Conservation (phyloP, 345 rosid species). For the Lagerstroemia speciosa region DNA sequence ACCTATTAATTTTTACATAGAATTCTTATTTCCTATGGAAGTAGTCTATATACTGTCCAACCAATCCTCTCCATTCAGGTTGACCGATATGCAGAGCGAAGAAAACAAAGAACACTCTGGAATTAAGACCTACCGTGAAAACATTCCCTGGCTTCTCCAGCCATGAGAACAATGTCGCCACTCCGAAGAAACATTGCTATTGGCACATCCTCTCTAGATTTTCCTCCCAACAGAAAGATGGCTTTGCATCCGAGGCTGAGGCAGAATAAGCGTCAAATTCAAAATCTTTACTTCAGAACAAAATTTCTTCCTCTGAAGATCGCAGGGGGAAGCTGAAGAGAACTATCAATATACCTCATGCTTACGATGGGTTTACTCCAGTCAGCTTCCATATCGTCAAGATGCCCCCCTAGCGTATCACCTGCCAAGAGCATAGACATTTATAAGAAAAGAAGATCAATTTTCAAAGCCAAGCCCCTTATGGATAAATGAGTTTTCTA, state of each 20-base stretch:
- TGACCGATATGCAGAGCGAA: slow-evolving; percentile 21
- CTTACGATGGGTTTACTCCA: slow-evolving; percentile 97
- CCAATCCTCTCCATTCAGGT: background rate
- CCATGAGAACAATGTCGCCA: slow-evolving; percentile 90
- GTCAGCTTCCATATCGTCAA: slow-evolving; percentile 94
- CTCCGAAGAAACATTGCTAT: slow-evolving; percentile 86
- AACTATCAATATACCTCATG: slow-evolving; percentile 50
- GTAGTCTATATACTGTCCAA: too few relatives aligned
- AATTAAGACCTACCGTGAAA: slow-evolving; percentile 55
- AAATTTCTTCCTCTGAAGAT: background rate
- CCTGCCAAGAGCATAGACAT: slow-evolving; percentile 29
- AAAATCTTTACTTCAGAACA: background rate
- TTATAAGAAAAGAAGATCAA: slow-evolving; percentile 1
- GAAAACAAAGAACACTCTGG: slow-evolving; percentile 24
- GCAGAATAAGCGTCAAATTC: slow-evolving; percentile 1
- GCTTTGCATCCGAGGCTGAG: slow-evolving; percentile 92
- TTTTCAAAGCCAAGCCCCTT: slow-evolving; percentile 44
- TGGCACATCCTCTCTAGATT: slow-evolving; percentile 65
- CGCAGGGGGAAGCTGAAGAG: background rate
- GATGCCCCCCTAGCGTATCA: slow-evolving; percentile 92
- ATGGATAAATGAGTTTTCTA: background rate
- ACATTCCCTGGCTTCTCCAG: slow-evolving; percentile 92
- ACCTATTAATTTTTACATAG: background rate
- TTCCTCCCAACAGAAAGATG: slow-evolving; percentile 88
- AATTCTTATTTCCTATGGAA: background rate